Base-by-base conservation (phyloP, 2,329 filamentous ascomycete genomes). In the Chalaropsis thielavioides region DNA sequence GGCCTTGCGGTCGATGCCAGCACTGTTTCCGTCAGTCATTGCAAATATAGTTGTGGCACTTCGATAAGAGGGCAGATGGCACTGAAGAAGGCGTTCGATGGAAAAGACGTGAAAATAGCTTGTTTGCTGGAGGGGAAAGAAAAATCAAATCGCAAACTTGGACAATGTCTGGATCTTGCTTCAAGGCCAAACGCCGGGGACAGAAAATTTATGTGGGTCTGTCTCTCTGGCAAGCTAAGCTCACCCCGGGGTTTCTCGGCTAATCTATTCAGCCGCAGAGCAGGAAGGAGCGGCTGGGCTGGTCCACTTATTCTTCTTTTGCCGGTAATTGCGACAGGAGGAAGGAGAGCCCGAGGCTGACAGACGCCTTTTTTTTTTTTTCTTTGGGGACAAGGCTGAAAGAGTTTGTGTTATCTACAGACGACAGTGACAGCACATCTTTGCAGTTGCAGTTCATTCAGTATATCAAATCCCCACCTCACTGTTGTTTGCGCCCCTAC, bases 1-100 rank as follows among this genome's bases (percentile, higher is more conserved):
- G 69, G 87, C 86, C 79, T 92, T 92, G 78, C 90, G 88, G 77
- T 99, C 92, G 74, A 97, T 85, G 68, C 82, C 82, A 69, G 78
- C 79, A 62, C 71, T 68, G 27, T 64, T 69, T 67, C 67, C 86
- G 76, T 97, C 92, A 69, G 92, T 90, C 94, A 97, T 99, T 69
- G 89, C 72, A 67, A 64, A 62, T 59, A 62, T 63, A 43, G 13
- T 35, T 58, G 13, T 51, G 22, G 43, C 27, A 41, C 44, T 49
- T 38, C 7, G 35, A 44, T n/a, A 24, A 15, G 17, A 62, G n/a
- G 35, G 22, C 10, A 4, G 17, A 27, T 17, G 41, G 17, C 40
- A 24, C 54, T 58, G 59, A 40, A 19, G 51, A 54, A 51, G 46
- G 43, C 11, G 43, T 46, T 51, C 13, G 13, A 46, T 46, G 15